Base-by-base conservation (phyloP, 129 eudicot genomes). In the Lactuca sativa region DNA sequence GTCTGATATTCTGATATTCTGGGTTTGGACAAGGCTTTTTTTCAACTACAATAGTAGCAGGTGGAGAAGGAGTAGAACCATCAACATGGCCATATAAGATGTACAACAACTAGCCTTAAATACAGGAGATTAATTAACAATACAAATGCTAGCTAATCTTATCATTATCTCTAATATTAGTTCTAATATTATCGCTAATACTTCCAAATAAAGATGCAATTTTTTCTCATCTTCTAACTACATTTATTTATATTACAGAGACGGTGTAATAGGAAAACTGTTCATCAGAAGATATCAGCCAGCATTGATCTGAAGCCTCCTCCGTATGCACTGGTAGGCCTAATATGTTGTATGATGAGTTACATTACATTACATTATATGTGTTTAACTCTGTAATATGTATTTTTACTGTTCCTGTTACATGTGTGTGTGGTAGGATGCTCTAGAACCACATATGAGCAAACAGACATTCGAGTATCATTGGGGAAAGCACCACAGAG, bases 401-500 rank as follows among this genome's bases (percentile, higher is more conserved):
- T 47, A 40, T 68, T 25, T 41, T 0, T 40, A 9, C 9, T 47
- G n/a, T 62, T 68, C 33, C 18, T 77, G 21, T 21, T 21, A 21
- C 21, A 21, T 21, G 0, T 59, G 25, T 13, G 64, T 74, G n/a
- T 57, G 59, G 40, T 78, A 95, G 99, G 74, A 85, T 69, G 96
- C 99, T 36, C 53, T 95, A 82, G 97, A 95, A 85, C 99, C 99
- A 55, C 93, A 90, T 80, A 90, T 95, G 97, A 95, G 97, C 82
- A 78, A 82, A 56, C 80, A 80, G 51, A 90, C 97, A 47, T 68
- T 90, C 77, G 91, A 90, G 67, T 95, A 78, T 74, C 99, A 95
- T 70, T 95, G 99, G 96, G 99, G 99, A 31, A 90, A 81, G 80
- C 99, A 90, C 80, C 99, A 95, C 57, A 82, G 81, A 75, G 82